A percentile compares a stretch with the other conserved stretches of the same genome.
Conservation (phyloP, 345 rosid species). For the Stellera chamaejasme region DNA sequence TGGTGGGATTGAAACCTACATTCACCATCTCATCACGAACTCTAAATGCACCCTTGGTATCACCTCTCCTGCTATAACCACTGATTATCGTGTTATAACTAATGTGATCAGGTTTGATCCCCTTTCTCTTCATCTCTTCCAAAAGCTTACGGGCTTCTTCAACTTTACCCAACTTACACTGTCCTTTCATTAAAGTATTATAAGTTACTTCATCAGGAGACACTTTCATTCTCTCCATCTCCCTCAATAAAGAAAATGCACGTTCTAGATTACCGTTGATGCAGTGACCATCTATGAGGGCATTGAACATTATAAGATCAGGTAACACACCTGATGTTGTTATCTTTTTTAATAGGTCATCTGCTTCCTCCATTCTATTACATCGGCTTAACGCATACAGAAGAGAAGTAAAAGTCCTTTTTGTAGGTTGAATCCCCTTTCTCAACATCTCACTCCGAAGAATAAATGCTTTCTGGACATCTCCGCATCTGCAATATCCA, state of each 20-base stretch:
- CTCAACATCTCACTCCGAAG: conserved; percentile 61
- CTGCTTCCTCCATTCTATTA: conserved; percentile 67
- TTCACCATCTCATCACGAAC: conserved; percentile 84
- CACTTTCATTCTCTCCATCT: conserved; percentile 65
- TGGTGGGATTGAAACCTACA: conserved; percentile 79
- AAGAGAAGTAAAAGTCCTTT: conserved; percentile 68
- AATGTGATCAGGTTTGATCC: conserved; percentile 71
- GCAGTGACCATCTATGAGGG: conserved; percentile 78
- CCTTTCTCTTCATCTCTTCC: conserved; percentile 72
- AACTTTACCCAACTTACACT: conserved; percentile 67
- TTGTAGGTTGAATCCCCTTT: conserved; percentile 58
- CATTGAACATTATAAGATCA: conserved; percentile 70
- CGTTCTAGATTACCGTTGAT: conserved; percentile 53
- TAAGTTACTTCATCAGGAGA: conserved; percentile 84
- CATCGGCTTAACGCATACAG: conserved; percentile 55
- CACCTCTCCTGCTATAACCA: conserved; percentile 80
- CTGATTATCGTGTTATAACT: conserved; percentile 87
- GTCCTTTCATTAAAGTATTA: conserved; percentile 84
- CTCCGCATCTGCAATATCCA: conserved; percentile 68
- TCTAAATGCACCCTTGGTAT: conserved; percentile 63
- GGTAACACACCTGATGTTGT: conserved; percentile 32
- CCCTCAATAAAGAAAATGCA: conserved; percentile 53
- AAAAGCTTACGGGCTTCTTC: conserved; percentile 84
- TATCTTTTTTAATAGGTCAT: conserved; percentile 59
- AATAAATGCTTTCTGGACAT: conserved; percentile 60